Base-by-base conservation (phyloP, 257 asterid genomes). In the Nicotiana noctiflora region DNA sequence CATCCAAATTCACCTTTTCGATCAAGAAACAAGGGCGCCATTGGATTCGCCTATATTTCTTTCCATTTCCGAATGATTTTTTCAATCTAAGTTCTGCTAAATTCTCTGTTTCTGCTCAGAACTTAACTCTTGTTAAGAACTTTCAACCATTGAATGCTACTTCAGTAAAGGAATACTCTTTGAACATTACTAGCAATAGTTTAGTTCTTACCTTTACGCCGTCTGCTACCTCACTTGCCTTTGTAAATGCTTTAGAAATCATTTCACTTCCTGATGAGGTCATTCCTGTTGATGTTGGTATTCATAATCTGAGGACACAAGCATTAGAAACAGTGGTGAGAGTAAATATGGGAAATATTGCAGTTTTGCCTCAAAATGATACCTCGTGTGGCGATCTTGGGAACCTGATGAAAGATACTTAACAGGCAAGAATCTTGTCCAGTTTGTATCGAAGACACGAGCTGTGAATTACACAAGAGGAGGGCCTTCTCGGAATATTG, bases 21-120 rank as follows among this genome's bases (percentile, higher is more conserved):
- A 82, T 88, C 82, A 88, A 82, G 82, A 74, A 80, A 65, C 81
- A 55, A 23, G 90, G 89, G 0, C 53, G 86, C 27, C 85, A 83
- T 81, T 85, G 83, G 84, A 79, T 88, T 77, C 87, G 90, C 19
- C 68, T 88, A 6, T 37, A 85, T 88, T 82, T 88, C 74, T 85
- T 70, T 64, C 89, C 87, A 4, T 88, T 85, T 31, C n/a, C 67
- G 4, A 23, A 60, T 68, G 82, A 49, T 7, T 19, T 37, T 2
- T 57, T 76, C 78, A 84, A 85, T 49, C 84, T 82, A 1, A 85
- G 81, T 32, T 29, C 77, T n/a, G 79, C 89, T 32, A 83, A 49
- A 63, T 88, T 88, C 79, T 80, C 89, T 70, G 86, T 85, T 76
- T 85, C 79, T 56, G 67, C 87, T 55, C 87, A 85, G 27, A 34